These are phyloP conservation scores for Sporopachydermia lactativora DNA, from an alignment of 805 yeast species.

Conservation along the genomic window DNA sequence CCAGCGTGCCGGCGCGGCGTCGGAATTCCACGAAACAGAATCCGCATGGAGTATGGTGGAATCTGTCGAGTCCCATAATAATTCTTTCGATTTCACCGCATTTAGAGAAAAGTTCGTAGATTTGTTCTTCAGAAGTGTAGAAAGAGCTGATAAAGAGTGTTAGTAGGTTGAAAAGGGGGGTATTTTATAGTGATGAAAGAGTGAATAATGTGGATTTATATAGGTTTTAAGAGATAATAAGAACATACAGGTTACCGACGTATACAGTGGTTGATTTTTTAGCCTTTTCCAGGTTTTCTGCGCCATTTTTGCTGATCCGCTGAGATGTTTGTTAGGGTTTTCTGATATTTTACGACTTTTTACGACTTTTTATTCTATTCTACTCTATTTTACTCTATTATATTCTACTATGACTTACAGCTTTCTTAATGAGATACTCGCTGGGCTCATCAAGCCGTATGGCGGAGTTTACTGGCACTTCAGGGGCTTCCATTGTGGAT, in stretches of 20 bases:
- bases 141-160: slow-evolving; percentile 32
- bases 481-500: too few species aligned
- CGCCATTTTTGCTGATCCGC: slow-evolving; percentile 16
- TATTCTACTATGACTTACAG: too few species aligned
- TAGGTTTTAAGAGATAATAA: neutral
- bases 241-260: slow-evolving; percentile 57
- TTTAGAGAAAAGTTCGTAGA: slow-evolving; percentile 72
- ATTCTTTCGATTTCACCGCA: slow-evolving; percentile 69
- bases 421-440: slow-evolving; percentile 19
- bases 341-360: too few species aligned
- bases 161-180: neutral
- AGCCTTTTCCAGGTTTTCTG: slow-evolving; percentile 49
- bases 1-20: slow-evolving; percentile 54
- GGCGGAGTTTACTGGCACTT: slow-evolving; percentile 19
- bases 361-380: too few species aligned
- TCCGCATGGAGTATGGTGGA: slow-evolving; percentile 89
- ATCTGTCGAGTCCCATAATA: slow-evolving; percentile 90
- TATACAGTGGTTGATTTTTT: slow-evolving; percentile 65
- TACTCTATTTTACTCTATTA: too few species aligned
- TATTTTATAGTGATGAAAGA: neutral
- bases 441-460: slow-evolving; percentile 22
- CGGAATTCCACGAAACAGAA: slow-evolving; percentile 84
- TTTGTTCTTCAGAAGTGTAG: slow-evolving; percentile 90
- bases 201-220: neutral
- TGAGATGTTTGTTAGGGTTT: too few species aligned